phyloP scores from a whole-genome alignment of 2,329 filamentous ascomycete genomes.

The Shiraia sp. region DNA sequence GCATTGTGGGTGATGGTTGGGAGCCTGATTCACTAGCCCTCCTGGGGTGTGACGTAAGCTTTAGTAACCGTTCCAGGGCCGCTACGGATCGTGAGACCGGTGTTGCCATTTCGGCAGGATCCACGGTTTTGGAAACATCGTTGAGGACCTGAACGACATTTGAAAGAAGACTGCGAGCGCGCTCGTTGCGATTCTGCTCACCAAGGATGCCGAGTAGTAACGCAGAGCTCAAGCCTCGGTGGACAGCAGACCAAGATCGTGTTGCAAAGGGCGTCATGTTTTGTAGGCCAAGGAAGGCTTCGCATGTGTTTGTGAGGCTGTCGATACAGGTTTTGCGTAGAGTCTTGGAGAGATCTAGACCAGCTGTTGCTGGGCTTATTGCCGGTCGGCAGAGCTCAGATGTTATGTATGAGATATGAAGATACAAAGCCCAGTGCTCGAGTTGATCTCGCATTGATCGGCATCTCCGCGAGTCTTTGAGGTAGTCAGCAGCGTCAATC shows the following conservation, averaged over 20 bases:
- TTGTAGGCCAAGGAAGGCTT: conserved; percentile 63
- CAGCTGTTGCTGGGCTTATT: conserved; percentile 56
- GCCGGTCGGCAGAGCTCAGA: conserved; percentile 66
- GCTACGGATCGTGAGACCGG: conserved; percentile 53
- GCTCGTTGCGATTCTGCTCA: conserved; percentile 51
- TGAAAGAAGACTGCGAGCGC: conserved; percentile 50
- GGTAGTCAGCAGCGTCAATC: conserved; percentile 60
- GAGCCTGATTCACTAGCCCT: conserved; percentile 35
- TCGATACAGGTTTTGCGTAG: conserved; percentile 60
- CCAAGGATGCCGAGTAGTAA: conserved; percentile 50
- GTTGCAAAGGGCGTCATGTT: conserved; percentile 53
- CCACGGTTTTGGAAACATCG: conserved; percentile 52
- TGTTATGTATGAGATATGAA: conserved; percentile 65
- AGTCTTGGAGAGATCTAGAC: conserved; percentile 49
- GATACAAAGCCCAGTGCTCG: conserved; percentile 63
- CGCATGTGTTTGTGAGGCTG: conserved; percentile 60
- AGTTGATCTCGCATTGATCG: conserved; percentile 57
- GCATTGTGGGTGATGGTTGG: conserved; percentile 35
- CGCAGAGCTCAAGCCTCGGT: conserved; percentile 50
- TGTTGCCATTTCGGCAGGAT: conserved; percentile 52
- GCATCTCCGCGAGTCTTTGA: conserved; percentile 58
- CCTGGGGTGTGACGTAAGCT: conserved; percentile 27
- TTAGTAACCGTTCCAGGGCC: conserved; percentile 50
- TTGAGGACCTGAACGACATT: conserved; percentile 52
- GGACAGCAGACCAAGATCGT: conserved; percentile 50